A percentile compares a stretch with the other conserved stretches of the same genome.
Conservation (phyloP, 2,329 filamentous ascomycete species). For the Sporothrix phasma region DNA sequence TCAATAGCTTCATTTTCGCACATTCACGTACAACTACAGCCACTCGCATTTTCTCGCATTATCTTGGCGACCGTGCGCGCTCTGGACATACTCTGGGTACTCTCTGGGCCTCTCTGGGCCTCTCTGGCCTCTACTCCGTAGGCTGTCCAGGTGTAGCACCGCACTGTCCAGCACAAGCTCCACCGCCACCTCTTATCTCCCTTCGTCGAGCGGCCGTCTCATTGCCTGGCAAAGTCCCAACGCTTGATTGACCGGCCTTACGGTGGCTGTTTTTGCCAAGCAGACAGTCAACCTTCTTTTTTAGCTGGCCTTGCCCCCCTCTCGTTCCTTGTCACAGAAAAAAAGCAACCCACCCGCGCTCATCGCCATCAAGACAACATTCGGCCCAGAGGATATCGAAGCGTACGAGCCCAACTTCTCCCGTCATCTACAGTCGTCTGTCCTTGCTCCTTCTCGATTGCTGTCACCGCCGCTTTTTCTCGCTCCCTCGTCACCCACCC, state of each 20-base stretch:
- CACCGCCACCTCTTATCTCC: conserved; percentile 8
- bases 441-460: background rate
- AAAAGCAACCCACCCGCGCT: background rate
- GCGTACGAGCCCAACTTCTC: background rate
- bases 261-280: background rate
- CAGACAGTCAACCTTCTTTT: conserved; percentile 6
- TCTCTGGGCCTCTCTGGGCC: no score
- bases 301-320: background rate
- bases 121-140: no score
- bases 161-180: background rate
- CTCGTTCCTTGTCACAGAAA: background rate
- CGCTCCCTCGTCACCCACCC: background rate
- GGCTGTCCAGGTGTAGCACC: background rate
- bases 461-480: background rate
- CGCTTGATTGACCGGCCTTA: conserved; percentile 4
- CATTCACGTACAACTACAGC: no score
- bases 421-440: background rate
- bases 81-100: no score
- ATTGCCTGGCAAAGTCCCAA: background rate
- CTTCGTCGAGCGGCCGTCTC: background rate
- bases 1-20: background rate
- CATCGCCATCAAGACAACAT: background rate
- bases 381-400: background rate
- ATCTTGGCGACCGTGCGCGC: no score
- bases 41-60: background rate